phyloP scores from a whole-genome alignment of 306 rosid species.

The Dryas octopetala region DNA sequence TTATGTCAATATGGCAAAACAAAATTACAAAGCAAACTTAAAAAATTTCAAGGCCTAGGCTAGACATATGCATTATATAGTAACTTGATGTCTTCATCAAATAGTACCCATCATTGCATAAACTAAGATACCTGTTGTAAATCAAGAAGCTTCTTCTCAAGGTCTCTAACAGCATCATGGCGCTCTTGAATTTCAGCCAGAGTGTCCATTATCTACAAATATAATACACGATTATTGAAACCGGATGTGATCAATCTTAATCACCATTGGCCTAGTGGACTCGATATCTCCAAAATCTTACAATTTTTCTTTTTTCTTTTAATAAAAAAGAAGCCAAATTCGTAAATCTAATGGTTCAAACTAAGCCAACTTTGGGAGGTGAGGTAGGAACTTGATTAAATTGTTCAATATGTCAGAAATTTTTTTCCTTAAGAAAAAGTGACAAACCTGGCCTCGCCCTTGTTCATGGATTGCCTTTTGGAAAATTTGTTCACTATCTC shows the following conservation, averaged over 20 bases:
- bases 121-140: constrained; percentile 65
- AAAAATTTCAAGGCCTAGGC: neutral
- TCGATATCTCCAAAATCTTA: neutral
- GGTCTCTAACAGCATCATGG: constrained; percentile 84
- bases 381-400: neutral
- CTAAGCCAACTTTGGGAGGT: neutral
- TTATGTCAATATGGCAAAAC: neutral
- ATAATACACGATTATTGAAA: neutral
- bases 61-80: neutral
- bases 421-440: neutral
- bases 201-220: constrained; percentile 77
- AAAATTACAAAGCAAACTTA: neutral
- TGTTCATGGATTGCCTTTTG: constrained; percentile 95
- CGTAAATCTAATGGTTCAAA: neutral
- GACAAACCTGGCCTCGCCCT: constrained; percentile 90
- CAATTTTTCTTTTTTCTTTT: neutral
- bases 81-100: neutral
- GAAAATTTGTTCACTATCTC: constrained; percentile 92
- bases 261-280: neutral
- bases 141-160: constrained; percentile 89
- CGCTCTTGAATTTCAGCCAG: constrained; percentile 96
- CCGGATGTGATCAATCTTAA: neutral
- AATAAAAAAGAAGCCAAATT: neutral
- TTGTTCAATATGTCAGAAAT: neutral
- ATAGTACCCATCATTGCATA: constrained; percentile 6